phyloP scores from a whole-genome alignment of 2,329 filamentous ascomycete genomes.

The Hypoxylon sp. region DNA sequence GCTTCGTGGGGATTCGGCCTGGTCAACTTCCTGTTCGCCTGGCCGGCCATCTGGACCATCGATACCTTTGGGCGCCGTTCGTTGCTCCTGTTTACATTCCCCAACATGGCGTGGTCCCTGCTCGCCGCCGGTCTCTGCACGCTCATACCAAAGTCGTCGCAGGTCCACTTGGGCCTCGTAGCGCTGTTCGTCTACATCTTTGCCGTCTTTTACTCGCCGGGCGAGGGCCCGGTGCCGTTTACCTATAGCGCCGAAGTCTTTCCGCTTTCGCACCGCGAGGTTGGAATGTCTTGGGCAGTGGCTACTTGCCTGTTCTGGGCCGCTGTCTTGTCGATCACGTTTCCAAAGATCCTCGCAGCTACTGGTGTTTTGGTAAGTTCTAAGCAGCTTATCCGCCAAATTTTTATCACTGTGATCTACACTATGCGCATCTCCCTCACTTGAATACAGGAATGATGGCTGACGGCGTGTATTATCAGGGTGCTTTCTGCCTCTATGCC shows the following conservation, averaged over 20 bases:
- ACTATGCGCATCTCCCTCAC: background rate
- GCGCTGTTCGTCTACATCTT: conserved; percentile 72
- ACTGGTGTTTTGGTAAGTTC: conserved; percentile 48
- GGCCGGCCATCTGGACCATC: conserved; percentile 71
- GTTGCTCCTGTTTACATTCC: conserved; percentile 71
- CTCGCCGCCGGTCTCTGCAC: conserved; percentile 49
- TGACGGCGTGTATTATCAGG: conserved; percentile 32
- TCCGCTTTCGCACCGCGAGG: conserved; percentile 65
- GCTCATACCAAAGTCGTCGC: conserved; percentile 43
- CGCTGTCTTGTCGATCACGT: conserved; percentile 53
- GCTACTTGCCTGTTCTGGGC: conserved; percentile 47
- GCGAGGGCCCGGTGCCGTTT: conserved; percentile 60
- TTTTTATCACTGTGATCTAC: background rate
- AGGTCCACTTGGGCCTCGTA: conserved; percentile 59
- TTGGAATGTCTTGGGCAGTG: conserved; percentile 65
- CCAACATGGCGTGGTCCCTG: conserved; percentile 68
- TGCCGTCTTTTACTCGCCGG: conserved; percentile 52
- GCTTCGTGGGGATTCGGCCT: conserved; percentile 57
- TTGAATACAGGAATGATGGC: conserved; percentile 4
- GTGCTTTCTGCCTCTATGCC: conserved; percentile 57
- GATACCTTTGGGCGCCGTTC: conserved; percentile 71
- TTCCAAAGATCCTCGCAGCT: conserved; percentile 51
- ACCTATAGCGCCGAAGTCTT: conserved; percentile 72
- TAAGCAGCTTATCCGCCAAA: background rate
- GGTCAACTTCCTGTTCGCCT: conserved; percentile 71